Evolutionary conservation across 108 stramenopile species (phyloP).

Genomic region (Skeletonema menzelii): DNA sequence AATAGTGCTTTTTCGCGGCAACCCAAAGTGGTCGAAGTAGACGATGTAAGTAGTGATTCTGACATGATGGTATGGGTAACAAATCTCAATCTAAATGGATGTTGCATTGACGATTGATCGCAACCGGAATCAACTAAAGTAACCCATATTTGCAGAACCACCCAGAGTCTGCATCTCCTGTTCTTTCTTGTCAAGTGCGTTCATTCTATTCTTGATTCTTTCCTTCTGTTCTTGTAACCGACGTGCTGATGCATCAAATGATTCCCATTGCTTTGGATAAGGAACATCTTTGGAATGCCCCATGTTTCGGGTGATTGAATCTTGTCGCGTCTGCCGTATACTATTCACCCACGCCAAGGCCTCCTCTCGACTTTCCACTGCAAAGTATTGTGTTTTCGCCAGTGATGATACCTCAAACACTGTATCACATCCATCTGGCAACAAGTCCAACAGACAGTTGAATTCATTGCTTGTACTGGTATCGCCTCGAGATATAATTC

Average conservation of each 20-base stretch:
- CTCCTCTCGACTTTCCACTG: constrained; percentile 61
- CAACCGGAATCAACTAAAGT: constrained; percentile 35
- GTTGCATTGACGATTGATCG: neutral
- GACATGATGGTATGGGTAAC: constrained; percentile 22
- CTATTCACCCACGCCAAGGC: constrained; percentile 67
- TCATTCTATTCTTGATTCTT: constrained; percentile 50
- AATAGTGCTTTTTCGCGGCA: neutral
- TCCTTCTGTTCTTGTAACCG: constrained; percentile 56
- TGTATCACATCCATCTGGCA: constrained; percentile 48
- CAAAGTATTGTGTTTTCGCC: constrained; percentile 70
- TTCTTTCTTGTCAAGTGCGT: constrained; percentile 46
- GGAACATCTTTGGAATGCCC: constrained; percentile 70
- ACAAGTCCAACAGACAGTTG: constrained; percentile 7
- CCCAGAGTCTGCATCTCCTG: constrained; percentile 69
- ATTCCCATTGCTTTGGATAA: constrained; percentile 64
- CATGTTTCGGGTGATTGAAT: constrained; percentile 67
- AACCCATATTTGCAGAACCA: constrained; percentile 48
- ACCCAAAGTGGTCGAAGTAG: neutral
- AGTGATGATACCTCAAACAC: constrained; percentile 61
- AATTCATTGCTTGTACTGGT: constrained; percentile 3
- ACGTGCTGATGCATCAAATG: constrained; percentile 67
- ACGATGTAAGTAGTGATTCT: neutral
- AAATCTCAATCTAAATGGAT: constrained; percentile 9
- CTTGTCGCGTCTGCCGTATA: constrained; percentile 61
- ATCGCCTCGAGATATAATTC: constrained; percentile 12